These are phyloP conservation scores for Narthecium ossifragum DNA, from an alignment of 106 monocot species.

Conservation along the genomic window DNA sequence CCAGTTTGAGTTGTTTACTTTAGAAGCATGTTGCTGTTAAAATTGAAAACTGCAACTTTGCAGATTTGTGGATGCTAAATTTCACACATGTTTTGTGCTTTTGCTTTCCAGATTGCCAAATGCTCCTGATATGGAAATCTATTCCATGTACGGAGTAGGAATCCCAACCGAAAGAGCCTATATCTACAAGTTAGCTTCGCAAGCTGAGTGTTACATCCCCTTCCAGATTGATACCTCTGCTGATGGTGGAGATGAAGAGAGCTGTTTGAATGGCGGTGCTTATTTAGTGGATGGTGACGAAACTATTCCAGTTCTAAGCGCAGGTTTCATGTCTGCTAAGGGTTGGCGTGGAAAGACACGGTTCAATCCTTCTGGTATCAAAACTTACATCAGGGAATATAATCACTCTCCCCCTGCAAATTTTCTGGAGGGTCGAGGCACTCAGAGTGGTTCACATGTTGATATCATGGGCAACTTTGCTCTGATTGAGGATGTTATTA, in stretches of 20 bases:
- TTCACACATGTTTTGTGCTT: no score
- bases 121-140: conserved; percentile 59
- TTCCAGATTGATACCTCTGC: conserved; percentile 42
- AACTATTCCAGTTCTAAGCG: conserved; percentile 42
- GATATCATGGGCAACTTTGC: conserved; percentile 51
- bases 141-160: conserved; percentile 51
- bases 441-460: conserved; percentile 33
- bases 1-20: no score
- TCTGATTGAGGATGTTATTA: conserved; percentile 53
- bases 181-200: conserved; percentile 33
- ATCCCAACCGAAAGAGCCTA: conserved; percentile 43
- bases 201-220: conserved; percentile 32
- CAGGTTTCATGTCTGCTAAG: conserved; percentile 57
- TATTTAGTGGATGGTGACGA: conserved; percentile 33
- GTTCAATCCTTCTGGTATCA: conserved; percentile 48
- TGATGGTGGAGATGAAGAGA: conserved; percentile 12
- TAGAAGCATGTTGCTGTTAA: no score
- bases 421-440: conserved; percentile 36
- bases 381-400: conserved; percentile 44
- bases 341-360: conserved; percentile 52
- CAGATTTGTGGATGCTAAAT: not conserved
- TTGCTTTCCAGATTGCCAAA: conserved; percentile 36
- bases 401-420: conserved; percentile 32
- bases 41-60: no score
- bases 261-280: conserved; percentile 33